Evolutionary conservation across 2,329 filamentous ascomycete genomes (phyloP), one percentile per base, ranked within the genome.

Genomic region (Epichloe amarillans): DNA sequence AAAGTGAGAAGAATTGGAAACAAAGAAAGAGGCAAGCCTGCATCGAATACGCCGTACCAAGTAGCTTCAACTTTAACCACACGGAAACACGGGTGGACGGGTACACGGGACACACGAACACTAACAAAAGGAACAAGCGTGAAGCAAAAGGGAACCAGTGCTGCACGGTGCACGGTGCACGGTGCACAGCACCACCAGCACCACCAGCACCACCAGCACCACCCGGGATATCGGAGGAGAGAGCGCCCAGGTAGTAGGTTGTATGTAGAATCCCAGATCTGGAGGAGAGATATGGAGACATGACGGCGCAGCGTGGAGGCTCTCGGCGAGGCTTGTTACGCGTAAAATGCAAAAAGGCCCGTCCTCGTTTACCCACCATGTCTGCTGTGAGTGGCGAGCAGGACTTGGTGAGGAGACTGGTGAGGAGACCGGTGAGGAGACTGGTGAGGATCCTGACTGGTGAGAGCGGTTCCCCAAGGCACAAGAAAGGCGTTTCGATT

Each of bases 271-370:
- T 43, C 17, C 26, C 39, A 15, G 36, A 42, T 43, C 17, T 50
- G 48, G 35, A 37, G n/a, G 41, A 39, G n/a, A 44, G n/a, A 44
- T 19, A 50, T 30, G 48, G 48, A 45, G 46, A 35, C 48, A 35
- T 45, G 17, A 45, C 17, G 49, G 49, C 36, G n/a, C 44, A 21
- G 17, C 37, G n/a, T 35, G 30, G 30, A 43, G 47, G 26, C 47
- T 49, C 39, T 23, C n/a, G 19, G 38, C 40, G 47, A 33, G 47
- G 40, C 47, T 30, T 43, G n/a, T 36, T 49, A 23, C n/a, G 40
- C 14, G 14, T 26, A 37, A 44, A 38, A 30, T 43, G 14, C 47
- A 5, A 43, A 49, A 49, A 21, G 39, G 46, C 15, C 12, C 33
- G 12, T 36, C 17, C 17, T 37, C 11, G 15, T 38, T 39, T 40